phyloP scores from a whole-genome alignment of 768 basidiomycete species.

The Pisolithus orientalis region DNA sequence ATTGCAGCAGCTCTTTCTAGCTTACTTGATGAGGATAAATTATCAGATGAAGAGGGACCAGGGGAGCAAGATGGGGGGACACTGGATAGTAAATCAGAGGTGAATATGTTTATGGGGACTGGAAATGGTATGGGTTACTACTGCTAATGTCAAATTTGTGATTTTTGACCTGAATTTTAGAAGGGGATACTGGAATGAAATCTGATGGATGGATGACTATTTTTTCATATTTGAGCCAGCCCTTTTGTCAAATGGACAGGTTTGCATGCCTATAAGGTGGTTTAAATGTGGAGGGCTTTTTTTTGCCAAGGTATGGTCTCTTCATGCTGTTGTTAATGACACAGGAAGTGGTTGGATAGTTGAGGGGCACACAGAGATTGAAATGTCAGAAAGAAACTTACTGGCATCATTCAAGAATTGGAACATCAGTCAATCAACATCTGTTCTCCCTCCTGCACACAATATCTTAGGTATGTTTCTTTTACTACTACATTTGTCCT shows the following conservation, averaged over 20 bases:
- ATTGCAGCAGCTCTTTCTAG: not conserved
- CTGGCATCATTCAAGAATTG: slow-evolving; percentile 7
- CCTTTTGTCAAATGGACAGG: not conserved
- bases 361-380: slow-evolving; percentile 2
- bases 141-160: not conserved
- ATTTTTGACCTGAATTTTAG: not conserved
- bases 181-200: not conserved
- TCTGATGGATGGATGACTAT: not conserved
- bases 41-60: slow-evolving; percentile 1
- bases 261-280: slow-evolving; percentile 23
- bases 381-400: slow-evolving; percentile 3
- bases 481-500: not conserved
- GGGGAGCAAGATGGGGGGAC: not conserved
- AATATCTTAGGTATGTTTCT: slow-evolving; percentile 10
- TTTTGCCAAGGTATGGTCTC: slow-evolving; percentile 15
- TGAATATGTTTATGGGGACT: not conserved
- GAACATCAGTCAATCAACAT: not conserved
- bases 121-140: not conserved
- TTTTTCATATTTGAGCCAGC: slow-evolving; percentile 26
- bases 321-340: slow-evolving; percentile 1
- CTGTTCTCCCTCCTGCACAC: slow-evolving; percentile 5
- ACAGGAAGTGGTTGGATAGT: slow-evolving; percentile 16
- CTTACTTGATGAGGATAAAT: not conserved
- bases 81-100: not conserved
- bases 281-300: slow-evolving; percentile 8